Conservation (phyloP, 208 protist species). For the Leishmania tarentolae region DNA sequence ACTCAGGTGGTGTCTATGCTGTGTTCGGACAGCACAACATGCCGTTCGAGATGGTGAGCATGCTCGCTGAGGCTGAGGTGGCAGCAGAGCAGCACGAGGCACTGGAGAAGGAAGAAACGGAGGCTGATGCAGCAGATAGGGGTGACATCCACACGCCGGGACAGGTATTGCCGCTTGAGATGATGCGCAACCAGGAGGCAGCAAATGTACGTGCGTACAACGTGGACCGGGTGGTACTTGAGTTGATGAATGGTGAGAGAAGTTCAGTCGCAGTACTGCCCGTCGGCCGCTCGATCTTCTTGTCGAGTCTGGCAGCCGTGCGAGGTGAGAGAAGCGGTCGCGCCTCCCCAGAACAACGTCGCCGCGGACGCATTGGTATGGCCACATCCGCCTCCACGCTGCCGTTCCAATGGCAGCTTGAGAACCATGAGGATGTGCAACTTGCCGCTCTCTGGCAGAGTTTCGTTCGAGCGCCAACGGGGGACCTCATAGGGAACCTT, state of each 20-base stretch:
- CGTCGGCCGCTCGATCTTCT: neutral
- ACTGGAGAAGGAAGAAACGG: neutral
- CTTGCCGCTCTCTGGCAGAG: constrained; percentile 64
- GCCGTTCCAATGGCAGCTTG: constrained; percentile 22
- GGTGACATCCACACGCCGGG: neutral
- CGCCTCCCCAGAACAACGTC: neutral
- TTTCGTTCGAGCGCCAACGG: constrained; percentile 41
- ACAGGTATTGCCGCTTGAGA: neutral
- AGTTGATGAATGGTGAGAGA: constrained; percentile 16
- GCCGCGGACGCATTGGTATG: neutral
- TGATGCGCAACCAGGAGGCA: constrained; percentile 20
- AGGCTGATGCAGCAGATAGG: neutral
- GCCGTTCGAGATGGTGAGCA: constrained; percentile 18
- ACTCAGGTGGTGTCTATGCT: constrained; percentile 26
- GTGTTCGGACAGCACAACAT: constrained; percentile 21
- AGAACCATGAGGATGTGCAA: constrained; percentile 70
- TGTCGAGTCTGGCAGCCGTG: neutral
- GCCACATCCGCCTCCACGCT: neutral
- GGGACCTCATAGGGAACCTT: constrained; percentile 51
- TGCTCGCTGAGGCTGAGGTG: constrained; percentile 3
- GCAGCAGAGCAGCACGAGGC: constrained; percentile 1
- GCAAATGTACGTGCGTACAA: constrained; percentile 21
- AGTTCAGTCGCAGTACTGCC: neutral
- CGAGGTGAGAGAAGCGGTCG: neutral
- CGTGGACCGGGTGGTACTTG: constrained; percentile 33